Evolutionary conservation across 768 basidiomycete species (phyloP).

Genomic region (Tricholomella constricta): DNA sequence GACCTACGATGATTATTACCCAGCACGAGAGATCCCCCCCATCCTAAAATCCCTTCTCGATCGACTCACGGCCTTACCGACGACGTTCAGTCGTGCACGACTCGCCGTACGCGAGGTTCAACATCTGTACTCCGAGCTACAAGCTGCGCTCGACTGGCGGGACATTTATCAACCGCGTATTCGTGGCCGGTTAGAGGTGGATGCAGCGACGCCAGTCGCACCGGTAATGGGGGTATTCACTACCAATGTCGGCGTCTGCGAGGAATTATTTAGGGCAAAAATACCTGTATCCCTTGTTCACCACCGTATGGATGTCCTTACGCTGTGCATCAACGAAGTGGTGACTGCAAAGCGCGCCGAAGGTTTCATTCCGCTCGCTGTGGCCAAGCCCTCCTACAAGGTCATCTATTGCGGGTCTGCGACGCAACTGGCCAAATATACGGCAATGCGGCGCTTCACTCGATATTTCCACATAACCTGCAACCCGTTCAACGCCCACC

Average conservation of each 20-base stretch:
- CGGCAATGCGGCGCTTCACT: neutral
- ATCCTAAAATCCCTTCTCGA: no score
- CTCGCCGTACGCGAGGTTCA: no score
- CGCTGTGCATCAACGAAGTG: neutral
- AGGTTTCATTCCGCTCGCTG: neutral
- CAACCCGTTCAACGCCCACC: no score
- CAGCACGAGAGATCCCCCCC: no score
- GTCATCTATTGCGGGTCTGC: neutral
- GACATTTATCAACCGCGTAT: no score
- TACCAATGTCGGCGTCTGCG: neutral
- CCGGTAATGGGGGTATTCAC: slow-evolving; percentile 9
- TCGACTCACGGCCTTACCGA: no score
- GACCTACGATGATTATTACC: no score
- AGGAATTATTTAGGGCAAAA: neutral
- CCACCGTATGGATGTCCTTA: neutral
- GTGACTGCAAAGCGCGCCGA: neutral
- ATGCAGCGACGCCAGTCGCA: no score
- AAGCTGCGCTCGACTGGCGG: no score
- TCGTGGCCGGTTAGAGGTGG: no score
- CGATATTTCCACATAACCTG: neutral
- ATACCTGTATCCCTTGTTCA: slow-evolving; percentile 8
- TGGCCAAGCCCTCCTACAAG: neutral
- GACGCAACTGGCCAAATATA: slow-evolving; percentile 4
- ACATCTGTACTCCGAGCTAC: no score
- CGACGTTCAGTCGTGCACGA: no score